phyloP scores from a whole-genome alignment of 2,329 filamentous ascomycete species.

The Neonectria punicea region DNA sequence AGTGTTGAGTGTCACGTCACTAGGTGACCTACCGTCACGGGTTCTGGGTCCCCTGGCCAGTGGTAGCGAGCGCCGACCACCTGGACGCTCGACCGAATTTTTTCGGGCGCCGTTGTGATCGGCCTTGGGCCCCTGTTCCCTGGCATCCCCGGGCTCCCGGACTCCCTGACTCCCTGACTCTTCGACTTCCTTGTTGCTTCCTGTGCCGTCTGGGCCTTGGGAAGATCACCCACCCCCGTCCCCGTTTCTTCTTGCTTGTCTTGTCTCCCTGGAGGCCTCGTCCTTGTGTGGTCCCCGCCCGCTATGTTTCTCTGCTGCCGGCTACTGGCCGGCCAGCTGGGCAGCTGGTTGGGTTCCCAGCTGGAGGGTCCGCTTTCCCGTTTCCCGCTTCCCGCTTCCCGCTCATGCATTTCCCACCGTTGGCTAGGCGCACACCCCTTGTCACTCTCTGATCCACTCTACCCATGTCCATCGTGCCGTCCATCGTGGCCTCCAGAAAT shows the following conservation, averaged over 20 bases:
- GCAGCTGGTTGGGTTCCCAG: neutral
- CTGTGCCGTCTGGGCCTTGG: neutral
- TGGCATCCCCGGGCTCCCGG: neutral
- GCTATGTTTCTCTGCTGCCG: neutral
- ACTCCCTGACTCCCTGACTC: neutral
- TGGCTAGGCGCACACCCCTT: conserved; percentile 20
- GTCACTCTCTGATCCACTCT: neutral
- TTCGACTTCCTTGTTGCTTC: conserved; percentile 1
- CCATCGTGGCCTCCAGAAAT: neutral
- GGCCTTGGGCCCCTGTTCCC: conserved; percentile 20
- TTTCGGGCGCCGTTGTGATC: conserved; percentile 41
- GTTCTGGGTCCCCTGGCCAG: neutral
- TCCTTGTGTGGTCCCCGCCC: conserved; percentile 5
- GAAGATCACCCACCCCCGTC: conserved; percentile 17
- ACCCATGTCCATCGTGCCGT: neutral
- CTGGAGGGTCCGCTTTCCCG: neutral
- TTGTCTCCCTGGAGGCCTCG: neutral
- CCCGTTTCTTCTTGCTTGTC: neutral
- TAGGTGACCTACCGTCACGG: conserved; percentile 9
- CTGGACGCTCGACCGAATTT: conserved; percentile 35
- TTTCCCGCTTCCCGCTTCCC: conserved; percentile 23
- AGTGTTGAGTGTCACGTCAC: conserved; percentile 20
- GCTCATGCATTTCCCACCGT: conserved; percentile 21
- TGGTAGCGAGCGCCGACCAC: conserved; percentile 23
- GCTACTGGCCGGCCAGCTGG: neutral